These are phyloP conservation scores for Sapria himalayana DNA, from an alignment of 345 rosid genomes.

Conservation along the genomic window DNA sequence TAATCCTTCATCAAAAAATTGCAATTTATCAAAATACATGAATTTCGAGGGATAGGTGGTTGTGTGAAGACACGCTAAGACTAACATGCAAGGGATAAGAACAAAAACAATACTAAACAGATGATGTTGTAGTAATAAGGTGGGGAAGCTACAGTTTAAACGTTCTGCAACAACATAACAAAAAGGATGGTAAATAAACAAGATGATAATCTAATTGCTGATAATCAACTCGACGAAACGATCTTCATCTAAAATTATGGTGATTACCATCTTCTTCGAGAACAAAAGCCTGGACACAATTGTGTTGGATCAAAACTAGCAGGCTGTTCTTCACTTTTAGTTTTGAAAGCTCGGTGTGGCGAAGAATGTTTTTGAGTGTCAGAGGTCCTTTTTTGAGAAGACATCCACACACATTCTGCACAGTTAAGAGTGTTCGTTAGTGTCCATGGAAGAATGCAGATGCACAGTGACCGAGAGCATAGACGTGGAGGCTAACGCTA, in stretches of 20 bases:
- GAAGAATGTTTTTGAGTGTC: constrained; percentile 21
- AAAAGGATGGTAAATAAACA: neutral
- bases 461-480: neutral
- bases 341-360: constrained; percentile 21
- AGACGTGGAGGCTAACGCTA: constrained; percentile 9
- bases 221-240: too few relatives aligned
- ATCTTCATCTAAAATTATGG: too few relatives aligned
- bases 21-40: too few relatives aligned
- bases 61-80: too few relatives aligned
- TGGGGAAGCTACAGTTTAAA: too few relatives aligned
- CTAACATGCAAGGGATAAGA: too few relatives aligned
- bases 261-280: constrained; percentile 13
- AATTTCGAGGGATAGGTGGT: too few relatives aligned
- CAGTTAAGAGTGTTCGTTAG: neutral
- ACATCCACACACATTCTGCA: constrained; percentile 74
- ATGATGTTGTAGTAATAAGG: too few relatives aligned
- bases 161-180: neutral
- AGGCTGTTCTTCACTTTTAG: constrained; percentile 41
- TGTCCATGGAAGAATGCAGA: neutral
- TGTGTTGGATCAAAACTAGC: constrained; percentile 61
- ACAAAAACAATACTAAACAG: too few relatives aligned
- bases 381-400: constrained; percentile 52
- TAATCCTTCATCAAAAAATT: too few relatives aligned
- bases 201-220: constrained; percentile 15
- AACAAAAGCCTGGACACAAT: constrained; percentile 59